These are phyloP conservation scores for Phialophora tarda DNA, from an alignment of 2,329 filamentous ascomycete species.

Conservation along the genomic window DNA sequence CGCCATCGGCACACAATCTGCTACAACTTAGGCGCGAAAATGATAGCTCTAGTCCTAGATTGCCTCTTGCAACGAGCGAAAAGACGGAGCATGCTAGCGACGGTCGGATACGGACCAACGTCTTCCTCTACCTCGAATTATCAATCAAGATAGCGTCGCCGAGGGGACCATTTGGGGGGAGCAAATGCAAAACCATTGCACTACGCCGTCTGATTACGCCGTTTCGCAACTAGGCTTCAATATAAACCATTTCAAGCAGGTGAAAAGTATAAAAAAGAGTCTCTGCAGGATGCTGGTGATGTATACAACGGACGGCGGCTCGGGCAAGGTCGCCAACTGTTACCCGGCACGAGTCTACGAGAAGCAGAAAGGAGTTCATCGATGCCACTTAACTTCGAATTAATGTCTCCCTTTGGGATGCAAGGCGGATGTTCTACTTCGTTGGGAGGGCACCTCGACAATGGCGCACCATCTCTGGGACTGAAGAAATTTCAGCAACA, in stretches of 20 bases:
- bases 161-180: not conserved
- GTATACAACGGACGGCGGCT: too few relatives aligned
- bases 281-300: too few relatives aligned
- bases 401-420: not conserved
- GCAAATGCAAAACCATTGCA: constrained; percentile 34
- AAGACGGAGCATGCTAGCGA: not conserved
- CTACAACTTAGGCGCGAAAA: not conserved
- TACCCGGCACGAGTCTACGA: too few relatives aligned
- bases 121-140: constrained; percentile 23
- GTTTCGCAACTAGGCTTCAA: not conserved
- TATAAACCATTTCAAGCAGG: too few relatives aligned
- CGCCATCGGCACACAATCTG: not conserved
- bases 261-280: too few relatives aligned
- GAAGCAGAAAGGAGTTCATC: too few relatives aligned
- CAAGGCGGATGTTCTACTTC: not conserved
- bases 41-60: not conserved
- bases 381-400: too few relatives aligned
- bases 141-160: too few relatives aligned
- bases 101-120: constrained; percentile 30
- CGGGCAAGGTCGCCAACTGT: too few relatives aligned
- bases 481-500: not conserved
- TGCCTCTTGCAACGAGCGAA: not conserved
- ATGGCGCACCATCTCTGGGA: not conserved
- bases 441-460: not conserved
- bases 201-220: constrained; percentile 15